These are phyloP conservation scores for Ceratocystis variospora DNA, from an alignment of 2,329 filamentous ascomycete species.

Conservation along the genomic window DNA sequence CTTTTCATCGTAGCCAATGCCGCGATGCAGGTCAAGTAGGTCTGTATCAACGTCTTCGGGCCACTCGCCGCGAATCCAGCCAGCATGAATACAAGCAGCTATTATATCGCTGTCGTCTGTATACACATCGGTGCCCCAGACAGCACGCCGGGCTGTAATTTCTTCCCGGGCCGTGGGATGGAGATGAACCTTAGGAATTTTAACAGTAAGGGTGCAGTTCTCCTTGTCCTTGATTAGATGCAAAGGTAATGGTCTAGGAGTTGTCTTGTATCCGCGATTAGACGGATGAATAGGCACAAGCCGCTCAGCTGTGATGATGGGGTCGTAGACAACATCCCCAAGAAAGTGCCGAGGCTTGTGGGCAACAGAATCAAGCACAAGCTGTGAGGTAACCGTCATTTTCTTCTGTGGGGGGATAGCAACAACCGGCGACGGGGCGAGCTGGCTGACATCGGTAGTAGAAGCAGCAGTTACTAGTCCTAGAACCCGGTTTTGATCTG, in stretches of 20 bases:
- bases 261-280: conserved; percentile 36
- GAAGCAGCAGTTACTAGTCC: not conserved
- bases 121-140: conserved; percentile 93
- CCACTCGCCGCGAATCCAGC: conserved; percentile 87
- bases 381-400: conserved; percentile 52
- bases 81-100: conserved; percentile 82
- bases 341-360: conserved; percentile 63
- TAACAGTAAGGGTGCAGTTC: conserved; percentile 82
- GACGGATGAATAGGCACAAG: conserved; percentile 31
- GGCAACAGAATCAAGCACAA: conserved; percentile 57
- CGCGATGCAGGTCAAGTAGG: conserved; percentile 45
- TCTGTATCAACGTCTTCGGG: conserved; percentile 58
- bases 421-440: conserved; percentile 29
- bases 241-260: conserved; percentile 59
- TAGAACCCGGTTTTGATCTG: not conserved
- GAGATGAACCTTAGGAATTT: conserved; percentile 69
- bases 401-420: conserved; percentile 46
- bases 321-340: conserved; percentile 70
- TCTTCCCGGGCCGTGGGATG: conserved; percentile 58
- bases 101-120: conserved; percentile 92
- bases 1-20: conserved; percentile 21
- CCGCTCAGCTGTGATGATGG: conserved; percentile 44
- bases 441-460: conserved; percentile 21
- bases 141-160: conserved; percentile 62
- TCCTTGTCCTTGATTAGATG: conserved; percentile 59